A percentile compares a stretch with the other conserved stretches of the same genome.
phyloP scores from a whole-genome alignment of 768 basidiomycete species.

The Mycena epipterygia region DNA sequence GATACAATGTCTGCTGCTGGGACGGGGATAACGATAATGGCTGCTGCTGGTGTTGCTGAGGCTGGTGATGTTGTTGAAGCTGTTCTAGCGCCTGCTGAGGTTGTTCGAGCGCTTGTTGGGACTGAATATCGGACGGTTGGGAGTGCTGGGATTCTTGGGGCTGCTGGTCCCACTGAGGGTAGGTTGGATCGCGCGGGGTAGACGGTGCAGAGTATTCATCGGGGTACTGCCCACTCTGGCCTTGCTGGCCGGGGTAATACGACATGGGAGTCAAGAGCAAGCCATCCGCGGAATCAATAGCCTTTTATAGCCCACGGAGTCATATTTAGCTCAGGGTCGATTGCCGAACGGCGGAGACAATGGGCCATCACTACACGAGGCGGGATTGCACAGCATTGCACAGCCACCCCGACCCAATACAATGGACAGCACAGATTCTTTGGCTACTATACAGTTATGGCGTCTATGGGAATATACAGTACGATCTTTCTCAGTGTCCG shows the following conservation, averaged over 20 bases:
- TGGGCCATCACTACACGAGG: conserved; percentile 19
- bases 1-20: conserved; percentile 44
- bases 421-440: neutral
- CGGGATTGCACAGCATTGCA: neutral
- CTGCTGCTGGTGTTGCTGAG: conserved; percentile 4
- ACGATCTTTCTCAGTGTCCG: conserved; percentile 30
- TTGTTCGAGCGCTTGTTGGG: conserved; percentile 27
- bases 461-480: conserved; percentile 31
- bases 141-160: conserved; percentile 44
- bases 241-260: conserved; percentile 56
- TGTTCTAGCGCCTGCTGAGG: conserved; percentile 41
- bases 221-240: conserved; percentile 44
- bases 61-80: conserved; percentile 20
- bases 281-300: conserved; percentile 39
- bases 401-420: neutral
- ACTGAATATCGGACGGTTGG: conserved; percentile 41
- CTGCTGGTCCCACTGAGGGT: conserved; percentile 48
- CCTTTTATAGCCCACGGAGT: too few species aligned
- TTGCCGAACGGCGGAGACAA: conserved; percentile 1
- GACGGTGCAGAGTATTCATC: conserved; percentile 63
- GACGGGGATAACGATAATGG: conserved; percentile 6
- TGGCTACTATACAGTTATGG: conserved; percentile 32
- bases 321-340: too few species aligned
- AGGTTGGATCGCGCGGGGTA: conserved; percentile 56
- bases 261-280: conserved; percentile 59